A percentile compares a stretch with the other conserved stretches of the same genome.
Conservation (phyloP, 1,284 basidiomycete genomes). For the Ceratorhiza oryzae-sativae region DNA sequence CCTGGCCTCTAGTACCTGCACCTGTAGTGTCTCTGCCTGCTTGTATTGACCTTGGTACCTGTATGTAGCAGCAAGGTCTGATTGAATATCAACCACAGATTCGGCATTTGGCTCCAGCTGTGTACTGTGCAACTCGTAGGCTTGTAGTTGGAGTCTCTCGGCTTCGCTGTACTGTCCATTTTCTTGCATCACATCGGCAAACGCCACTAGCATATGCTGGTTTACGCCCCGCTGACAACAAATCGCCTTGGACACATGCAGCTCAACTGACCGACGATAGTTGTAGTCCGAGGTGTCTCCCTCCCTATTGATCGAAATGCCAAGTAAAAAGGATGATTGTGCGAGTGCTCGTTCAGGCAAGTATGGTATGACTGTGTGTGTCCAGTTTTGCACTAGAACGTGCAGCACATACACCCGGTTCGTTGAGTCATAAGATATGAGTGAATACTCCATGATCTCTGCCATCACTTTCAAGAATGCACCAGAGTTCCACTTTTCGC, state of each 20-base stretch:
- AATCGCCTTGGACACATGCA: neutral
- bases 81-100: neutral
- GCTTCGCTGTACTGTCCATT: neutral
- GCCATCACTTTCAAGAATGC: neutral
- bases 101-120: no score
- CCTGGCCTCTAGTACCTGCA: constrained; percentile 9
- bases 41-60: neutral
- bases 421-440: neutral
- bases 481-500: neutral
- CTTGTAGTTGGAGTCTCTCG: no score
- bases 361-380: neutral
- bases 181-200: neutral
- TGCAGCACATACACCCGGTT: constrained; percentile 15
- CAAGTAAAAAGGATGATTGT: neutral
- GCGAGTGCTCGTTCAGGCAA: neutral
- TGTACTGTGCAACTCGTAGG: no score
- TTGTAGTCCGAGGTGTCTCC: neutral
- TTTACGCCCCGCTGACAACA: no score
- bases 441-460: constrained; percentile 1
- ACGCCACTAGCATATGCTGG: neutral
- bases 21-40: constrained; percentile 22
- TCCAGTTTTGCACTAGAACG: neutral
- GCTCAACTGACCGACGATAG: neutral
- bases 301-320: neutral
- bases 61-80: neutral